Base-by-base conservation (phyloP, 2,329 filamentous ascomycete genomes). In the Ceratocystis alfenasii region DNA sequence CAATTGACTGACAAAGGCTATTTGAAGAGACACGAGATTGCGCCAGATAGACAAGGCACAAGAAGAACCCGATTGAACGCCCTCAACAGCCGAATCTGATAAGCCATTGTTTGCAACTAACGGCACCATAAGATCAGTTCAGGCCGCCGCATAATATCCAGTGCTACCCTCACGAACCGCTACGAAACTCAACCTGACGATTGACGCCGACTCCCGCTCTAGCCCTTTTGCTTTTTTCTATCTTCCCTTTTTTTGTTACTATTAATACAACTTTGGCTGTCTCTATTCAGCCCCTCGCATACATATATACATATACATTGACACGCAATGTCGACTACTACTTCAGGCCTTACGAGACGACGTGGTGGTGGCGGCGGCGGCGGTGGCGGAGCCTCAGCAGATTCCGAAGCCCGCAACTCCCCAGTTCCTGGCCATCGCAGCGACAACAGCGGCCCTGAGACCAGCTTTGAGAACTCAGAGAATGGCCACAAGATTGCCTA, bases 401-500 rank as follows among this genome's bases (percentile, higher is more conserved):
- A 73, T 77, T 75, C 74, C 78, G 77, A 69, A 76, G 75, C 67
- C 33, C 63, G 41, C 53, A 74, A 74, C 64, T 65, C 63, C 8
- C 48, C 63, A 72, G 72, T 50, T 1, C 48, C 83, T 82, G 81
- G 89, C 80, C 78, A 73, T 60, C 75, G 77, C 81, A 87, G 76
- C 64, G 81, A 82, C 67, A 87, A 76, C 63, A 81, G 82, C 67
- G 82, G 80, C 74, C 84, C 83, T 72, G 85, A 87, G 78, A 96
- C 94, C 68, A 93, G 88, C 73, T 97, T 95, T 80, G 88, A 92
- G 78, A 91, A 82, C 74, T 83, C 88, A 75, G 93, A 95, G 78
- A 96, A 96, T 79, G 94, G 94, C 70, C 94, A 97, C 83, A 96
- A 95, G 82, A 97, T 99, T 76, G 94, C 92, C 67, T 99, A 90